Base-by-base conservation (phyloP, 352 stramenopile species). In the Phytopythium kandeliae region DNA sequence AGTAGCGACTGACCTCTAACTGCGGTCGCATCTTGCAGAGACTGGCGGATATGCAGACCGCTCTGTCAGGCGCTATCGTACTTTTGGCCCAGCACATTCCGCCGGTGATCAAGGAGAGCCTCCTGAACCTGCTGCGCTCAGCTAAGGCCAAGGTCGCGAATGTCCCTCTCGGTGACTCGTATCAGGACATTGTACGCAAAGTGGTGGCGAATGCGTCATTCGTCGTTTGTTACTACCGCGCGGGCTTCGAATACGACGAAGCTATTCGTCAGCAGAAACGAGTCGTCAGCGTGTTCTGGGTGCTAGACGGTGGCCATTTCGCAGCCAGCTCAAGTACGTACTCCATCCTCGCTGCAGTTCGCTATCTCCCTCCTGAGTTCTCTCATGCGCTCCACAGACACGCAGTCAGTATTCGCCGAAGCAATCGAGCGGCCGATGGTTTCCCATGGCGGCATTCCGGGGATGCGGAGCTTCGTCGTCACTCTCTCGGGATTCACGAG, bases 401-500 rank as follows among this genome's bases (percentile, higher is more conserved):
- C 60, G 15, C 54, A 68, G 12, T 60, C 56, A 4, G 7, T 48
- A 12, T 82, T 82, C 31, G 71, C 67, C 22, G 60, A 90, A 48
- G 60, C 52, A 2, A 77, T 91, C 49, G 63, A 89, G 47, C 63
- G 60, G 11, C 81, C 83, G 9, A 65, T 87, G n/a, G 62, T 69
- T 37, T 71, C 59, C 3, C 86, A 83, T 66, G 82, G 82, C 21
- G 75, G 82, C 31, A 83, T 93, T 19, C 33, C 62, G 11, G 78
- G 78, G 30, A 95, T 95, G 85, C 74, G 89, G 30, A 71, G 47
- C 28, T 86, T 92, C 30, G 74, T 95, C 13, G 72, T 95, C 50
- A 95, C 85, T 12, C 66, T 95, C 13, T 95, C 85, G 1, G 85
- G 82, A 0, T 95, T 88, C 55, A 92, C 67, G 30, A 90, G 71